Percentiles rank a stretch among this genome's conserved stretches.
Conservation (phyloP, 192 early-diverging fungal species). For the Chytriomyces sp. region DNA sequence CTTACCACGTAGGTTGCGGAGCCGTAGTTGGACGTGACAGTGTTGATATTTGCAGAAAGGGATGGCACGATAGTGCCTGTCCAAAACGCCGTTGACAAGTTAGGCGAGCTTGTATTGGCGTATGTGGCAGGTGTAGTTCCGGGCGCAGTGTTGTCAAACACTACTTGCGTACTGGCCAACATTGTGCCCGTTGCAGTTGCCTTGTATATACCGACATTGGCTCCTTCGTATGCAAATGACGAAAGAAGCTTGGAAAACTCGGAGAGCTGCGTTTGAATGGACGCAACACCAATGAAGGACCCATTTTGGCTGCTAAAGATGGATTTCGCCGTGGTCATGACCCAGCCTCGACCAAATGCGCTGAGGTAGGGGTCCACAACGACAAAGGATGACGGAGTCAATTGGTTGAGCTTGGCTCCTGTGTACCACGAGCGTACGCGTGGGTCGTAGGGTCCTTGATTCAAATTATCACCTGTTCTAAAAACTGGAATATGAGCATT, state of each 20-base stretch:
- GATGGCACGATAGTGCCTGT: constrained; percentile 1
- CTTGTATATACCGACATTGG: constrained; percentile 15
- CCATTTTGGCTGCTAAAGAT: neutral
- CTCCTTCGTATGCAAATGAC: neutral
- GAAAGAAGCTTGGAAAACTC: constrained; percentile 2
- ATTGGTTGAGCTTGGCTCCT: constrained; percentile 11
- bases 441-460: constrained; percentile 31
- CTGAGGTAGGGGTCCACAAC: constrained; percentile 36
- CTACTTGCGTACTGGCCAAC: neutral
- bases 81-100: constrained; percentile 14
- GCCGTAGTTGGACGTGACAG: neutral
- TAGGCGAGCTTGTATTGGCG: constrained; percentile 1
- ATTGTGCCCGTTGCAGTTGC: neutral
- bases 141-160: neutral
- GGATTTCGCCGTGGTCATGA: constrained; percentile 19
- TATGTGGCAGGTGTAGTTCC: neutral
- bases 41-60: neutral
- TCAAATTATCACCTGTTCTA: constrained; percentile 16
- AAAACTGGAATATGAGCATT: no score
- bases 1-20: constrained; percentile 6
- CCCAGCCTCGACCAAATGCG: constrained; percentile 34
- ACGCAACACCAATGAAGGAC: constrained; percentile 24
- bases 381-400: neutral
- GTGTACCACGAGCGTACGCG: constrained; percentile 38
- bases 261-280: constrained; percentile 7